phyloP scores from a whole-genome alignment of 495 filamentous ascomycete genomes.

The Oidiodendron maius region DNA sequence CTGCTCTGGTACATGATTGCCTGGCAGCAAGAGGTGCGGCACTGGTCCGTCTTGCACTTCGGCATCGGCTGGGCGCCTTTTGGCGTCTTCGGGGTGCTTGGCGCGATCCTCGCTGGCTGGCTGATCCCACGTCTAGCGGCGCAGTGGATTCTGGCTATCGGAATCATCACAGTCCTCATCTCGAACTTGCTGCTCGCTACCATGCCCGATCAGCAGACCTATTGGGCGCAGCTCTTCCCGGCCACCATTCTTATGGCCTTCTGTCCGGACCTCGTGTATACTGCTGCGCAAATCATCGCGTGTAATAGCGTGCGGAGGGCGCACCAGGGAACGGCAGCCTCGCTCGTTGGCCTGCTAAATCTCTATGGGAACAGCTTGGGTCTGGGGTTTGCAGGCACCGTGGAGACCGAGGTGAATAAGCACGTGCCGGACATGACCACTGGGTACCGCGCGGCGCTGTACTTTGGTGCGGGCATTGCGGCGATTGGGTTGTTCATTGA shows the following conservation, averaged over 20 bases:
- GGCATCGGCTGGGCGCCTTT: constrained; percentile 37
- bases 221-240: constrained; percentile 47
- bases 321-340: constrained; percentile 45
- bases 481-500: constrained; percentile 33
- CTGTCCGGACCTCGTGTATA: constrained; percentile 46
- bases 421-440: constrained; percentile 18
- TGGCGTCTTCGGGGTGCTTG: constrained; percentile 30
- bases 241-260: constrained; percentile 38
- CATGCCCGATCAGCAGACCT: constrained; percentile 40
- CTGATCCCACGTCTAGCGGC: constrained; percentile 40
- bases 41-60: constrained; percentile 37
- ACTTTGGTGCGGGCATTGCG: constrained; percentile 38
- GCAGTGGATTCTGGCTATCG: constrained; percentile 46
- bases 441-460: constrained; percentile 39
- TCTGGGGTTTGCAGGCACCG: constrained; percentile 44
- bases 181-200: constrained; percentile 39
- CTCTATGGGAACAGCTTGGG: constrained; percentile 43
- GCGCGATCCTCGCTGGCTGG: constrained; percentile 34
- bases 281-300: constrained; percentile 48
- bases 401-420: constrained; percentile 30
- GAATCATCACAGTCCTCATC: constrained; percentile 31
- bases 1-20: constrained; percentile 41
- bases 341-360: constrained; percentile 39
- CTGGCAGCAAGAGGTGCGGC: constrained; percentile 40
- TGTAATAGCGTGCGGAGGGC: constrained; percentile 42